phyloP scores from a whole-genome alignment of 441 rosid species.

The Populus hybrid region DNA sequence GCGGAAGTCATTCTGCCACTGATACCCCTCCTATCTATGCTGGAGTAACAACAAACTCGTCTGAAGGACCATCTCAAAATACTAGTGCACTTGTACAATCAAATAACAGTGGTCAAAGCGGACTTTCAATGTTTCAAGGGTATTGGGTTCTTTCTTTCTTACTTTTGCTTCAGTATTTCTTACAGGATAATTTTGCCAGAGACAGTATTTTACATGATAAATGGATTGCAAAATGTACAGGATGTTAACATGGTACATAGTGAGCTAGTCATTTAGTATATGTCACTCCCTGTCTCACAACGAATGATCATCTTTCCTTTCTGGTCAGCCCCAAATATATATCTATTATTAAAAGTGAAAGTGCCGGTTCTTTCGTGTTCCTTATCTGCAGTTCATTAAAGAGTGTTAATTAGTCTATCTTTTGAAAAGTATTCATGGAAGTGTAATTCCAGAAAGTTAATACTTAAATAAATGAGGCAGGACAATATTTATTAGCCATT shows the following conservation, averaged over 20 bases:
- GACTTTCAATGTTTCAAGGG: constrained; percentile 81
- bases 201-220: constrained; percentile 14
- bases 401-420: neutral
- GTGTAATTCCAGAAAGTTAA: neutral
- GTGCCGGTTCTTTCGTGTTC: neutral
- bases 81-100: constrained; percentile 45
- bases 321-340: neutral
- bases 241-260: neutral
- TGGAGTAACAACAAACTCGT: constrained; percentile 38
- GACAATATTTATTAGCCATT: neutral
- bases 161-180: neutral
- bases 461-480: neutral
- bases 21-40: constrained; percentile 25
- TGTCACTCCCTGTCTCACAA: neutral
- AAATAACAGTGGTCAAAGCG: constrained; percentile 39
- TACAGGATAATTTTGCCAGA: constrained; percentile 4
- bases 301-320: neutral
- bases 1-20: constrained; percentile 34
- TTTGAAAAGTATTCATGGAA: neutral
- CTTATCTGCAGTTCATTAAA: neutral
- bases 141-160: constrained; percentile 29
- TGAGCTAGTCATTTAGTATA: neutral
- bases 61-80: constrained; percentile 36
- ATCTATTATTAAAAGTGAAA: neutral
- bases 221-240: neutral